These are phyloP conservation scores for Cunninghamia lanceolata DNA, from an alignment of 75 land plant genomes.

Conservation along the genomic window DNA sequence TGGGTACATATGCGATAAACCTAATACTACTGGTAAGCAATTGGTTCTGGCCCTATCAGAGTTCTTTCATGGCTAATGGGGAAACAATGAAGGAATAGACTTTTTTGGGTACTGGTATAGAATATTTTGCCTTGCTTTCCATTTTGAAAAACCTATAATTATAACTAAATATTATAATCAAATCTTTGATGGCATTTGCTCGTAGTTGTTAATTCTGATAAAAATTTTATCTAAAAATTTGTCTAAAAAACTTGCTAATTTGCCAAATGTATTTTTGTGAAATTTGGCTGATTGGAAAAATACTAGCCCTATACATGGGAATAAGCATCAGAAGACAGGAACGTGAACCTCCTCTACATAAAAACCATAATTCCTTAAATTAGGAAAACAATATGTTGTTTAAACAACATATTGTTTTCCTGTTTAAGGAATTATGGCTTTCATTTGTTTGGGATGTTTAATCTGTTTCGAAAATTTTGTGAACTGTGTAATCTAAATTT, in stretches of 20 bases:
- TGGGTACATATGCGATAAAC: constrained; percentile 55
- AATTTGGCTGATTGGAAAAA: background rate
- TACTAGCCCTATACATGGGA: background rate
- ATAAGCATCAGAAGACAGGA: background rate
- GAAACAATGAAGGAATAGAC: background rate
- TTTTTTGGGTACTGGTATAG: background rate
- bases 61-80: background rate
- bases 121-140: background rate
- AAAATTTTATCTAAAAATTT: background rate
- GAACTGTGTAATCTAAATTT: background rate
- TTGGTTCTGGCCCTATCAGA: background rate
- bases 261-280: background rate
- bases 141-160: background rate
- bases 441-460: background rate
- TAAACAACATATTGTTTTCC: too few species aligned
- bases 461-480: background rate
- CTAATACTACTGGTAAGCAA: constrained; percentile 31
- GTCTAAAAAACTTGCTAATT: background rate
- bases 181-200: background rate
- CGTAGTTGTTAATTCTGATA: background rate
- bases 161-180: background rate
- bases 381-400: background rate
- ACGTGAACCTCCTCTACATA: background rate
- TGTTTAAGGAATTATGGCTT: background rate
- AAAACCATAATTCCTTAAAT: background rate